Evolutionary conservation across 2,329 filamentous ascomycete genomes (phyloP), one percentile per base, ranked within the genome.

Genomic region (Xylogone sp.): DNA sequence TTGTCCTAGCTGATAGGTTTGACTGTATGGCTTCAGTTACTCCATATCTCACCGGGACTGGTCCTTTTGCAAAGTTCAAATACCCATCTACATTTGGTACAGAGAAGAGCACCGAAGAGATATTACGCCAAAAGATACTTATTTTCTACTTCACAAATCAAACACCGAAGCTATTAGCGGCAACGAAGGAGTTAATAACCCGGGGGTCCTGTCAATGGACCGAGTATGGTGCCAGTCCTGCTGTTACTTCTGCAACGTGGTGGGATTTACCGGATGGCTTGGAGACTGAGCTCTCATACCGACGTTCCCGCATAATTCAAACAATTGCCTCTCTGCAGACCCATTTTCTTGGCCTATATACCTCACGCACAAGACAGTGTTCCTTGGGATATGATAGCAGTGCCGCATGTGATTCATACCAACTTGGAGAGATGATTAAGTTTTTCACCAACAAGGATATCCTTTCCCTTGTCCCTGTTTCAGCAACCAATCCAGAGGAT

Each of bases 391-490:
- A 91, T 67, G 86, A 89, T 62, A 84, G 82, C 2, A 87, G 83
- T 55, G 69, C 78, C 2, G 82, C 86, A 42, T 91, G 88, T 66
- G 88, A 92, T 69, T 84, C 83, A 2, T 92, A 87, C 62, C 88
- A 92, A 68, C 78, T 92, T 1, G 88, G 87, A 20, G 86, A 91
- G 68, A 88, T 88, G 76, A 69, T 90, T 56, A 83, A 83, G 58
- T 91, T 91, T 67, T 78, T 91, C 31, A 70, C 75, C 13, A 76
- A 77, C 57, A 82, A 82, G 57, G 75, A 78, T 22, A 78, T 88
- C 0, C 62, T 90, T 3, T 79, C 76, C 34, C 68, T 89, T 1
- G 72, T 78, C 6, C 78, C 83, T 62, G 82, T 81, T 56, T 75
- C 76, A 31, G 71, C 78, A 1, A 60, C 65, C 2, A 78, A 77